Evolutionary conservation across 805 yeast species (phyloP), one percentile per base, ranked within the genome.

Genomic region (Torulaspora microellipsoides): DNA sequence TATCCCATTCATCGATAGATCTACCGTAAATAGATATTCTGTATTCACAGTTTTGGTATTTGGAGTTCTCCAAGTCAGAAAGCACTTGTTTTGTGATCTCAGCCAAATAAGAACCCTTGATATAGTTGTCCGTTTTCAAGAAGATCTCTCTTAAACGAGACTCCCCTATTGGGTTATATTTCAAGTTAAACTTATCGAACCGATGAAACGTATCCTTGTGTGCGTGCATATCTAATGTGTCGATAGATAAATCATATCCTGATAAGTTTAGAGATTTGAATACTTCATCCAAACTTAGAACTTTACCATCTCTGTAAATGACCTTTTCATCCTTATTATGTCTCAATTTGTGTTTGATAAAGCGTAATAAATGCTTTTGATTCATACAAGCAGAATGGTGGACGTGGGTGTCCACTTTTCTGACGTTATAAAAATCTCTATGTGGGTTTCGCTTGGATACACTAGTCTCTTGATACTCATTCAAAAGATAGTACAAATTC

Each of bases 361-460:
- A 93, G 57, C 99, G 82, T 52, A 93, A 72, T 56, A 93, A 70
- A 69, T 93, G 99, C 67, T 93, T 93, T 68, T 93, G 99, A 60
- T 95, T 95, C 98, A 95, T 95, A 66, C 97, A 90, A 9, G 99
- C 99, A 8, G 96, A 86, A 64, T 95, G 99, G 64, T 93, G 99
- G 56, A 93, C 96, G 73, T 93, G 99, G 14, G 98, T 93, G 41
- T 70, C 74, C 29, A 71, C 66, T 49, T 71, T 71, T 49, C 75
- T 58, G 12, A 65, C 70, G 42, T 70, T 70, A 44, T 70, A 70
- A 36, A 70, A 70, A 55, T 70, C 99, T 65, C 99, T 81, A 64
- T 93, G 99, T 4, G 98, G 98, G 53, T 90, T 90, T 47, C 81
- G 78, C 66, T 93, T 93, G 8, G 95, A 83, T 51, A 86, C 93